A percentile compares a stretch with the other conserved stretches of the same genome.
phyloP scores from a whole-genome alignment of 2,329 filamentous ascomycete species.

The Fusarium humuli region DNA sequence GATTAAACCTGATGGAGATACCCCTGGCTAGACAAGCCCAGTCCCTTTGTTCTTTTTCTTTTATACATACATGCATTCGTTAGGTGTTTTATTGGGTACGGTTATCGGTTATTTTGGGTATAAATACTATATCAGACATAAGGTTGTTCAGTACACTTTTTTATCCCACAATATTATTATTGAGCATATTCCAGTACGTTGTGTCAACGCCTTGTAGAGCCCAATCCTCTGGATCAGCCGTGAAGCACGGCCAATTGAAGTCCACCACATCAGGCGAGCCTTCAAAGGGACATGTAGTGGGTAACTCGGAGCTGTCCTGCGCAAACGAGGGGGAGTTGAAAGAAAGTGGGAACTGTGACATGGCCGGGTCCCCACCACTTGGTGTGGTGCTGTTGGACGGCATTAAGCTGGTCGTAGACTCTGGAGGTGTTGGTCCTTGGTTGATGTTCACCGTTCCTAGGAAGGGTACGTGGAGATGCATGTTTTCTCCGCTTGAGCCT shows the following conservation, averaged over 20 bases:
- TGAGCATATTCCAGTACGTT: conserved; percentile 52
- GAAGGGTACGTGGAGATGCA: conserved; percentile 60
- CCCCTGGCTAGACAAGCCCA: conserved; percentile 43
- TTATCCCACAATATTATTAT: conserved; percentile 34
- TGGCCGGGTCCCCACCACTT: background rate
- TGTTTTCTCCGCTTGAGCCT: conserved; percentile 19
- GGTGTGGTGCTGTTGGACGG: conserved; percentile 31
- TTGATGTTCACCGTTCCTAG: conserved; percentile 61
- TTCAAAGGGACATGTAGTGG: conserved; percentile 16
- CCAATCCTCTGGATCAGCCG: conserved; percentile 54
- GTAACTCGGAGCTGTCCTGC: conserved; percentile 10
- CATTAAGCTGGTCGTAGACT: conserved; percentile 21
- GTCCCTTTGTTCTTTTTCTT: conserved; percentile 34
- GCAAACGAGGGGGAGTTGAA: conserved; percentile 22
- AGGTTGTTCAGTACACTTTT: background rate
- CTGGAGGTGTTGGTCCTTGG: conserved; percentile 31
- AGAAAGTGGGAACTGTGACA: conserved; percentile 20
- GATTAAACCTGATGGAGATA: conserved; percentile 43
- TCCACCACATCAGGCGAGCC: conserved; percentile 23
- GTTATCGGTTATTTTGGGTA: conserved; percentile 21
- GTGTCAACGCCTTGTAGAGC: conserved; percentile 56
- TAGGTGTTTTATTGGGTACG: conserved; percentile 28
- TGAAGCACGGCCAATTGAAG: conserved; percentile 44
- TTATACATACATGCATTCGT: conserved; percentile 28
- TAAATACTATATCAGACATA: conserved; percentile 35